phyloP scores from a whole-genome alignment of 805 yeast species.

The Cyberlindnera americana region DNA sequence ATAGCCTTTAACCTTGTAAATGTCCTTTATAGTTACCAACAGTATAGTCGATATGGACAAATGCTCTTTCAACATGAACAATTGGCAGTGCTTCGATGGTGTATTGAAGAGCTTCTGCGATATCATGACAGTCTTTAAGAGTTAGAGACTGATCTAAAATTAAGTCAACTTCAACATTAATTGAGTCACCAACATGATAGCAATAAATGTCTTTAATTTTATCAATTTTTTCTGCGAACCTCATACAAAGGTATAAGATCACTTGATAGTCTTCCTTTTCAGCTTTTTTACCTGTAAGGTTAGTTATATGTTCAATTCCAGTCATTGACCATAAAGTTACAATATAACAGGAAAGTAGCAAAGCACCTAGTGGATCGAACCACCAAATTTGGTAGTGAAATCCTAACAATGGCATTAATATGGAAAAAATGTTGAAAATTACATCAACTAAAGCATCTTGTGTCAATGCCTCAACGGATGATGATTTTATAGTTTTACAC shows the following conservation, averaged over 20 bases:
- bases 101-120: constrained; percentile 78
- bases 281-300: constrained; percentile 73
- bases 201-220: constrained; percentile 64
- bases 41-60: constrained; percentile 70
- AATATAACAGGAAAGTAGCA: constrained; percentile 57
- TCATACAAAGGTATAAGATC: constrained; percentile 58
- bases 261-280: constrained; percentile 58
- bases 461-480: constrained; percentile 73
- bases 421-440: constrained; percentile 66
- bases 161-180: constrained; percentile 74
- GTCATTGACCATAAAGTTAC: constrained; percentile 59
- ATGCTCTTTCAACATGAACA: constrained; percentile 75
- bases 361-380: constrained; percentile 75
- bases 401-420: constrained; percentile 66
- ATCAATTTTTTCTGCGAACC: constrained; percentile 66
- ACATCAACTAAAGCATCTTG: constrained; percentile 82
- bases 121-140: constrained; percentile 70
- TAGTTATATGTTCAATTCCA: constrained; percentile 69
- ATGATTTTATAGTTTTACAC: constrained; percentile 57
- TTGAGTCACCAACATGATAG: constrained; percentile 75
- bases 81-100: constrained; percentile 73
- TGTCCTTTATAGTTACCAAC: constrained; percentile 39
- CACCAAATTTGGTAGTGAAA: constrained; percentile 53
- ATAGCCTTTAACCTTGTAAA: constrained; percentile 12
- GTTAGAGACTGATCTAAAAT: constrained; percentile 49